These are phyloP conservation scores for Posidonia oceanica DNA, from an alignment of 116 monocot species.

Conservation along the genomic window DNA sequence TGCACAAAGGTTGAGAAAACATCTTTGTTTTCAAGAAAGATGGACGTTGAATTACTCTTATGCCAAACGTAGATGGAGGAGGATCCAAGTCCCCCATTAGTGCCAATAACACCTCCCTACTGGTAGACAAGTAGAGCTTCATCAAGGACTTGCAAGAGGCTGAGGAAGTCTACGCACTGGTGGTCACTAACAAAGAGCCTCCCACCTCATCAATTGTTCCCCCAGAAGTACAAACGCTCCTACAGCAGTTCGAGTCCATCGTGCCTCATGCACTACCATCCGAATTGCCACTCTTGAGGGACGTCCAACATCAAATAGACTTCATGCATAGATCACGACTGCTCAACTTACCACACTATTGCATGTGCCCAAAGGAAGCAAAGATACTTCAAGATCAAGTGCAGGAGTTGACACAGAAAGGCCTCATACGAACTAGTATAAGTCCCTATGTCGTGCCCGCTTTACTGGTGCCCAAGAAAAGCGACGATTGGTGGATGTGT, in stretches of 20 bases:
- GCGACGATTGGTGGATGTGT: neutral
- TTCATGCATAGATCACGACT: neutral
- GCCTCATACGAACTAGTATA: neutral
- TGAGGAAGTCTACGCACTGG: neutral
- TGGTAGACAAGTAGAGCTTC: too few relatives aligned
- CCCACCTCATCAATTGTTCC: too few relatives aligned
- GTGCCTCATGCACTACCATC: too few relatives aligned
- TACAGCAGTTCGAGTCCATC: too few relatives aligned
- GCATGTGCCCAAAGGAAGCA: neutral
- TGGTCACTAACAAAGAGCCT: neutral
- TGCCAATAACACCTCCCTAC: neutral
- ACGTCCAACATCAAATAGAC: constrained; percentile 1
- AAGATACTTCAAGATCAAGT: neutral
- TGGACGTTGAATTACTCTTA: neutral
- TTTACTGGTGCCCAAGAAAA: neutral
- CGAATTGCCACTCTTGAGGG: neutral
- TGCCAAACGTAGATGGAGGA: too few relatives aligned
- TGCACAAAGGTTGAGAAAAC: neutral
- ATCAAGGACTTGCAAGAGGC: neutral
- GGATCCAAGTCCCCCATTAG: neutral
- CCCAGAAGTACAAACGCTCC: too few relatives aligned
- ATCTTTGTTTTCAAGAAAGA: neutral
- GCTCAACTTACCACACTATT: neutral
- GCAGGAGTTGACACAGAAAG: neutral
- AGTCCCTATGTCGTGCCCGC: neutral